Conservation (phyloP, 1,139 yeast species). For the Geotrichum citri-aurantii region DNA sequence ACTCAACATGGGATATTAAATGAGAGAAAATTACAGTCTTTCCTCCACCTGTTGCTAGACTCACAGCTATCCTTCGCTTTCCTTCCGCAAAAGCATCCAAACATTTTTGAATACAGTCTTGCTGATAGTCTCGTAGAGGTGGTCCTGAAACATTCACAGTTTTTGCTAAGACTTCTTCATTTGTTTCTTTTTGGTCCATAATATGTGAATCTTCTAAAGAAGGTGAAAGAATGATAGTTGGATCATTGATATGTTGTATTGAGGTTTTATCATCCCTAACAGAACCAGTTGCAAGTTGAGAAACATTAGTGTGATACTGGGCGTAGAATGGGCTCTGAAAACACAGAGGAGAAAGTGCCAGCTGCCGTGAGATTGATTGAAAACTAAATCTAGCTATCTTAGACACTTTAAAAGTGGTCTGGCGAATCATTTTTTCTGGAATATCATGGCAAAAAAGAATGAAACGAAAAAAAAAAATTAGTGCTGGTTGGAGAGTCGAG, state of each 20-base stretch:
- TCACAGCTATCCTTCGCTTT: constrained; percentile 63
- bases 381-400: background rate
- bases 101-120: constrained; percentile 59
- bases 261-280: background rate
- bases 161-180: background rate
- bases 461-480: background rate
- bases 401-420: background rate
- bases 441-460: background rate
- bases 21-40: constrained; percentile 84
- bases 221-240: background rate
- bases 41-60: constrained; percentile 93
- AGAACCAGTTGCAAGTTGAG: background rate
- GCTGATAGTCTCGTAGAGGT: constrained; percentile 57
- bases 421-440: background rate
- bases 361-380: background rate
- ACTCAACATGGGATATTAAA: constrained; percentile 48
- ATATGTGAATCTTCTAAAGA: background rate
- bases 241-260: background rate
- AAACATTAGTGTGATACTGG: background rate
- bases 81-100: constrained; percentile 46
- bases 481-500: background rate
- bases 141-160: constrained; percentile 6
- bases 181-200: background rate
- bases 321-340: background rate
- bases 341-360: background rate